Conservation (phyloP, 345 rosid species). For the Arabidopsis thaliana region DNA sequence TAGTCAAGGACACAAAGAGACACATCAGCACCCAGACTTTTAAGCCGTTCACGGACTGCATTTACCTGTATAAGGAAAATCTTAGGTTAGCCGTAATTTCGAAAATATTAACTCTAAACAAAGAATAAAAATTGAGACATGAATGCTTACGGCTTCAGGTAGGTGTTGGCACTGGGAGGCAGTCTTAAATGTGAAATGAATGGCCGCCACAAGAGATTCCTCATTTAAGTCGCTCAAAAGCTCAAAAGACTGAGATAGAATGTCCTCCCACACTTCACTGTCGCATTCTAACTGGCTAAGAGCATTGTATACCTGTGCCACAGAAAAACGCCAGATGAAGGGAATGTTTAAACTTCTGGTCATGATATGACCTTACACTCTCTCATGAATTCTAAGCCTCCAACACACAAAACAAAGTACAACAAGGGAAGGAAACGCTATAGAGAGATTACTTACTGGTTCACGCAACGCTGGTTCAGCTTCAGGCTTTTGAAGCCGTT, state of each 20-base stretch:
- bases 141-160: conserved; percentile 80
- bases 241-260: conserved; percentile 74
- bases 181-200: conserved; percentile 86
- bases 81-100: conserved; percentile 19
- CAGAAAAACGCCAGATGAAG: conserved; percentile 29
- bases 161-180: conserved; percentile 91
- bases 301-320: conserved; percentile 81
- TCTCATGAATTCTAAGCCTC: conserved; percentile 17
- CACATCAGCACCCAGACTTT: conserved; percentile 77
- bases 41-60: conserved; percentile 82
- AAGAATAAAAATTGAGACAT: conserved; percentile 23
- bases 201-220: conserved; percentile 78
- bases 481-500: conserved; percentile 83
- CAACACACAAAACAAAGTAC: conserved; percentile 12
- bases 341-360: conserved; percentile 14
- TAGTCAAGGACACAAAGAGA: conserved; percentile 82
- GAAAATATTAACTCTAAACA: conserved; percentile 14
- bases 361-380: conserved; percentile 20
- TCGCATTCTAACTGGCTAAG: conserved; percentile 88
- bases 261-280: conserved; percentile 81
- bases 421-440: conserved; percentile 23
- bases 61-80: conserved; percentile 65
- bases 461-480: conserved; percentile 79
- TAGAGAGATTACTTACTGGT: conserved; percentile 69
- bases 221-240: conserved; percentile 72